Evolutionary conservation across 2,329 filamentous ascomycete species (phyloP).

Genomic region (Phaeomoniella chlamydospora): DNA sequence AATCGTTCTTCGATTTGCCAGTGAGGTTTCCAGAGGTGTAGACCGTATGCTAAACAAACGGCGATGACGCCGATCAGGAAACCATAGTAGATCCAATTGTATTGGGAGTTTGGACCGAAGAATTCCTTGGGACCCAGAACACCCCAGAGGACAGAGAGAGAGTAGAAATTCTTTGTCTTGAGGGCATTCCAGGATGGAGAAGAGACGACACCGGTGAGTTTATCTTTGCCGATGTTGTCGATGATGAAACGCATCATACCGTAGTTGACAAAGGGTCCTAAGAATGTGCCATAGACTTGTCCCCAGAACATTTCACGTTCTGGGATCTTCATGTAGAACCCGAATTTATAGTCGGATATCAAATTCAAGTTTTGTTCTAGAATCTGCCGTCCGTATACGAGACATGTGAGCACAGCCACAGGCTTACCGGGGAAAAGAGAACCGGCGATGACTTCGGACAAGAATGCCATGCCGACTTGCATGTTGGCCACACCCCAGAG

Average conservation of each 20-base stretch:
- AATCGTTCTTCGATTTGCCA: slow-evolving; percentile 1
- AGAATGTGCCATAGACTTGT: slow-evolving; percentile 32
- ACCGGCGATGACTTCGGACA: slow-evolving; percentile 33
- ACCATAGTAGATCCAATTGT: slow-evolving; percentile 35
- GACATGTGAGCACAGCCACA: slow-evolving; percentile 34
- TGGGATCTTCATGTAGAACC: slow-evolving; percentile 36
- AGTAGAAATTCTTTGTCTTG: slow-evolving; percentile 29
- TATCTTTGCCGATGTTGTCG: slow-evolving; percentile 24
- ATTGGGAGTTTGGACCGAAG: slow-evolving; percentile 31
- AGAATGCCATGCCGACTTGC: slow-evolving; percentile 31
- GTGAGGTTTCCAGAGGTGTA: slow-evolving; percentile 18
- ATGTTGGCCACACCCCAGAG: slow-evolving; percentile 35
- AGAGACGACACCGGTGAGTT: slow-evolving; percentile 24
- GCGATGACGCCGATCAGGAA: slow-evolving; percentile 30
- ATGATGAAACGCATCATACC: slow-evolving; percentile 22
- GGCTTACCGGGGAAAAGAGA: slow-evolving; percentile 31
- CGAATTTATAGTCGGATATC: slow-evolving; percentile 35
- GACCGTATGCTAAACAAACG: slow-evolving; percentile 25
- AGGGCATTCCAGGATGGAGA: slow-evolving; percentile 15
- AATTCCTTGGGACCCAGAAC: slow-evolving; percentile 34
- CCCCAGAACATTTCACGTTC: slow-evolving; percentile 31
- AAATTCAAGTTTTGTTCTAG: slow-evolving; percentile 32
- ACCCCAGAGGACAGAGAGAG: slow-evolving; percentile 35
- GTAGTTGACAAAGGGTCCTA: slow-evolving; percentile 29
- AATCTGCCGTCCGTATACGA: slow-evolving; percentile 26